Conservation (phyloP, 768 basidiomycete genomes). For the Russula brevipes region DNA sequence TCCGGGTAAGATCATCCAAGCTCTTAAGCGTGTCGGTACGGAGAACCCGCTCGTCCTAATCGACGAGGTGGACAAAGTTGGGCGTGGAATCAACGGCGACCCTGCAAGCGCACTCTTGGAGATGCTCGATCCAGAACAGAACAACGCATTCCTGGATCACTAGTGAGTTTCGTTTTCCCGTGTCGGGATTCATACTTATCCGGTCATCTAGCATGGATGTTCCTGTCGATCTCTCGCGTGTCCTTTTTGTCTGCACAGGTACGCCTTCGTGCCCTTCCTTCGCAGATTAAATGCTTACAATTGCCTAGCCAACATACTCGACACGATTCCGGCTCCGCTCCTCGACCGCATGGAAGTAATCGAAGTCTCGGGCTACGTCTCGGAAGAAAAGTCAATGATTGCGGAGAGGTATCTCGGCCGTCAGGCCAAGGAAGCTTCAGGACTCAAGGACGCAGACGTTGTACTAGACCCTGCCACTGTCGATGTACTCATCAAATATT, state of each 20-base stretch:
- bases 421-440: conserved; percentile 87
- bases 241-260: conserved; percentile 94
- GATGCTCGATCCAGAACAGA: conserved; percentile 95
- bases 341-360: conserved; percentile 96
- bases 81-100: conserved; percentile 86
- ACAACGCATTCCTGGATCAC: conserved; percentile 89
- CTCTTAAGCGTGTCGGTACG: conserved; percentile 85
- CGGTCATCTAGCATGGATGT: conserved; percentile 76
- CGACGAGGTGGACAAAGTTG: conserved; percentile 96
- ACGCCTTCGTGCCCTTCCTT: conserved; percentile 17
- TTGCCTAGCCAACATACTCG: conserved; percentile 71
- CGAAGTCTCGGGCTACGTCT: conserved; percentile 91
- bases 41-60: conserved; percentile 93
- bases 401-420: conserved; percentile 85
- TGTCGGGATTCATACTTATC: neutral
- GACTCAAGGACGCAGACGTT: conserved; percentile 81
- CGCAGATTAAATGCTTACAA: conserved; percentile 1
- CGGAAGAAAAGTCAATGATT: conserved; percentile 87
- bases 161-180: conserved; percentile 54
- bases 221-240: conserved; percentile 91
- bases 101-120: conserved; percentile 87
- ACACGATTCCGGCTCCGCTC: conserved; percentile 90
- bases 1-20: conserved; percentile 93
- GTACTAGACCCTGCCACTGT: conserved; percentile 70
- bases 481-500: conserved; percentile 90